Percentiles rank a stretch among this genome's conserved stretches.
phyloP scores from a whole-genome alignment of 768 basidiomycete genomes.

The Suillus tomentosus region DNA sequence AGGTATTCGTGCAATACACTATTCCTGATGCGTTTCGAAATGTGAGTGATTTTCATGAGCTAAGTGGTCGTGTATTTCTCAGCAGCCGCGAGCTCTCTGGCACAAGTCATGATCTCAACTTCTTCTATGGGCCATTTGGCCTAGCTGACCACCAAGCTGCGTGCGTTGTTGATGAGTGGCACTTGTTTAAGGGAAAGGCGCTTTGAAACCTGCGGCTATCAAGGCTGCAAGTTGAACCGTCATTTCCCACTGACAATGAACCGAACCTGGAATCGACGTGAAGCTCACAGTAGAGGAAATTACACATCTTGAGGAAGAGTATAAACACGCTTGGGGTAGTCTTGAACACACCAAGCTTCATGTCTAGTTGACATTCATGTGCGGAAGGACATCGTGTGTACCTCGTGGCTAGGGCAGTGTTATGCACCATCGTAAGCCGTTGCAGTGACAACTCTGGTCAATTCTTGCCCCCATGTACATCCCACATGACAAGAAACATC shows the following conservation, averaged over 20 bases:
- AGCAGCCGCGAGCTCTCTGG: too few relatives aligned
- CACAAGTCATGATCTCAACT: too few relatives aligned
- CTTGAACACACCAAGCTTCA: not conserved
- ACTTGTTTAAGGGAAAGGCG: too few relatives aligned
- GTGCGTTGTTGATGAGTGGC: too few relatives aligned
- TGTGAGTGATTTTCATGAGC: too few relatives aligned
- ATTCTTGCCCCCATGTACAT: not conserved
- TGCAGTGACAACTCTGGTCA: not conserved
- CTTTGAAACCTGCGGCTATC: too few relatives aligned
- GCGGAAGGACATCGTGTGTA: not conserved
- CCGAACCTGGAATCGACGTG: conserved; percentile 39
- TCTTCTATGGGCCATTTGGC: too few relatives aligned
- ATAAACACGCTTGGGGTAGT: conserved; percentile 25
- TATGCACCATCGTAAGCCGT: not conserved
- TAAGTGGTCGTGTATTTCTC: too few relatives aligned
- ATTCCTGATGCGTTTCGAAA: too few relatives aligned
- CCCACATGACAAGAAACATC: not conserved
- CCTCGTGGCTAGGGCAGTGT: not conserved
- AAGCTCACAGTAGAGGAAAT: conserved; percentile 51
- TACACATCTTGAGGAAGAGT: conserved; percentile 45
- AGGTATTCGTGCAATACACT: too few relatives aligned
- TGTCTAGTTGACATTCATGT: not conserved
- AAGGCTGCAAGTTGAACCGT: too few relatives aligned
- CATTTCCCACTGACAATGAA: conserved; percentile 6
- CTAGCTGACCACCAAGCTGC: too few relatives aligned